A percentile compares a stretch with the other conserved stretches of the same genome.
Conservation (phyloP, 306 rosid species). For the Argentina anserina region DNA sequence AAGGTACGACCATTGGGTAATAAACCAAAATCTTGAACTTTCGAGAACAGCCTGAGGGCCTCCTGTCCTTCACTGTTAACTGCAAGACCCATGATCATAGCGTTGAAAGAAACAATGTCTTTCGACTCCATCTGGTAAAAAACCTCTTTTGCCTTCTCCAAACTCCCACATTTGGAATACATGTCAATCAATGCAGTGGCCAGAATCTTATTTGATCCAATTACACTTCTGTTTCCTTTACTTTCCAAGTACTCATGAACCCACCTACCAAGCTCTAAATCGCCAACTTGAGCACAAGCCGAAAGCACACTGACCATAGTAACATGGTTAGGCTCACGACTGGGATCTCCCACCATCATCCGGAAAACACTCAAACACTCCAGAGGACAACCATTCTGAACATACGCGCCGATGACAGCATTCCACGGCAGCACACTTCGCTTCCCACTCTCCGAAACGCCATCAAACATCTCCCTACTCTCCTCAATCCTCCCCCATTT, state of each 20-base stretch:
- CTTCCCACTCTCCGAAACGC: conserved; percentile 35
- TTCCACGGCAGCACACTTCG: conserved; percentile 55
- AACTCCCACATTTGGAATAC: conserved; percentile 62
- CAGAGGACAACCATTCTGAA: conserved; percentile 50
- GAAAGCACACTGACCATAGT: conserved; percentile 64
- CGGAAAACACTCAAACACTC: conserved; percentile 49
- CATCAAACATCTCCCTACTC: conserved; percentile 39
- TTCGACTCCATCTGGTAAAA: conserved; percentile 44
- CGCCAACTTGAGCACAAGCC: conserved; percentile 65
- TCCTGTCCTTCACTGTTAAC: conserved; percentile 51
- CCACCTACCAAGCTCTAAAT: conserved; percentile 54
- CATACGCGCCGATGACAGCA: conserved; percentile 52
- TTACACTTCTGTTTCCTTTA: conserved; percentile 35
- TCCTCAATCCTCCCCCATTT: conserved; percentile 47
- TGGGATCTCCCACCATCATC: conserved; percentile 35
- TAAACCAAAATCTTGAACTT: conserved; percentile 39
- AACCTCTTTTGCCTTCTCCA: conserved; percentile 53
- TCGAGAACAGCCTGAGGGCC: conserved; percentile 48
- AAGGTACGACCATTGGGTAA: conserved; percentile 50
- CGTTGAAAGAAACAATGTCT: conserved; percentile 59
- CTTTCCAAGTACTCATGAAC: conserved; percentile 43
- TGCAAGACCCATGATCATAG: conserved; percentile 71
- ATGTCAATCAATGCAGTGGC: conserved; percentile 63
- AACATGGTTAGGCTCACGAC: conserved; percentile 46
- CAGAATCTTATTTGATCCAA: conserved; percentile 51